Base-by-base conservation (phyloP, 106 monocot genomes). In the Vanilla planifolia region DNA sequence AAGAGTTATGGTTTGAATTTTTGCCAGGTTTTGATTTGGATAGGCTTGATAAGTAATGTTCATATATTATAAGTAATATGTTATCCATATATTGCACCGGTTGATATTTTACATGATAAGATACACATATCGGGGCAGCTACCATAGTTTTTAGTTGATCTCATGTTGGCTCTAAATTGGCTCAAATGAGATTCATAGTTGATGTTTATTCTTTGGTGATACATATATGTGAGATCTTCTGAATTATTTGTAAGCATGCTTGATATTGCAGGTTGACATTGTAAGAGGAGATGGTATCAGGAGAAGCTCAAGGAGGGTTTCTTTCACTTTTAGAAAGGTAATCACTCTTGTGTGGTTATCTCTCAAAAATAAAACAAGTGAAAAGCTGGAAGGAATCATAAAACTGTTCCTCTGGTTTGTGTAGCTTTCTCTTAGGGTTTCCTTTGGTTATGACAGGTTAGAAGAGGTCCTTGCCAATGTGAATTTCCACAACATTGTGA, bases 261-360 rank as follows among this genome's bases (percentile, higher is more conserved):
- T 56, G 32, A 14, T 68, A 22, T 44, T 62, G 29, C 58, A 98
- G 96, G 75, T 98, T 70, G 96, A 98, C 80, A 51, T 72, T 27
- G 85, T 98, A 0, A 44, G 72, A 6, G 85, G 48, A 23, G 48
- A 85, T 36, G 32, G 55, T 19, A 71, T 88, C 28, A 72, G 47
- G 79, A 88, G 96, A 85, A 58, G 63, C 23, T 51, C 46, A 40
- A 74, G 92, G 48, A 76, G 96, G 72, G 82, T 98, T 73, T 98
- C 96, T 46, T 82, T 98, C 67, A 92, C 91, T 29, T 98, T 98
- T 33, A 79, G 91, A 2, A 88, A 98, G 96, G 96, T 57, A 60
- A 22, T 22, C 3, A 35, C 9, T 23, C n/a, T 48, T 24, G 2
- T 24, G 23, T n/a, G 10, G 24, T 23, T 48, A 2, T 9, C 48